These are phyloP conservation scores for Globisporangium splendens DNA, from an alignment of 352 stramenopile genomes.

Conservation along the genomic window DNA sequence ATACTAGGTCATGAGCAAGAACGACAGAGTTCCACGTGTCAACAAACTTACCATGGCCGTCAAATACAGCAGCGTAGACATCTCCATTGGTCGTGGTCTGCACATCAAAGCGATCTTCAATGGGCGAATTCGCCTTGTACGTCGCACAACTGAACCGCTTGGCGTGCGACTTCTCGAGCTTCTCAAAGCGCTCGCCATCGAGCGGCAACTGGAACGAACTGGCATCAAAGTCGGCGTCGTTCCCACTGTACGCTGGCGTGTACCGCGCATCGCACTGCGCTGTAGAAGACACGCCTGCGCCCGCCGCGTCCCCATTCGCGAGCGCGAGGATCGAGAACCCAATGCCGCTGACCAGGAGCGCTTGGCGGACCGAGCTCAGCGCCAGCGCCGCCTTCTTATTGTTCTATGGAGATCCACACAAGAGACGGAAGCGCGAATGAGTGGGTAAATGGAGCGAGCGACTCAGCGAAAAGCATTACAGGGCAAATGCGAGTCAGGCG, in stretches of 20 bases:
- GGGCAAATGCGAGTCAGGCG: too few relatives aligned
- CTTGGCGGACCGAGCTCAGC: constrained; percentile 28
- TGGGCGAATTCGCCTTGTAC: constrained; percentile 69
- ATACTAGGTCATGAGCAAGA: not conserved
- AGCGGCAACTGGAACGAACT: constrained; percentile 47
- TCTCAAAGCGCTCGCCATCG: constrained; percentile 44
- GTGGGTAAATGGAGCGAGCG: not conserved
- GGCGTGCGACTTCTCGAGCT: constrained; percentile 39
- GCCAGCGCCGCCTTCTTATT: constrained; percentile 4
- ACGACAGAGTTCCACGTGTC: not conserved
- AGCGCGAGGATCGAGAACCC: constrained; percentile 46
- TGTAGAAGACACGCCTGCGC: constrained; percentile 13
- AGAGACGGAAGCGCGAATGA: not conserved
- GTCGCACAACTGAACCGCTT: constrained; percentile 51
- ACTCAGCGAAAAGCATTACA: not conserved
- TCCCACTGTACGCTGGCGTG: constrained; percentile 21
- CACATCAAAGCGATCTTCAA: constrained; percentile 84
- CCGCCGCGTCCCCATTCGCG: constrained; percentile 26
- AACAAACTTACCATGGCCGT: constrained; percentile 78
- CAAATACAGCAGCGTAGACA: constrained; percentile 85
- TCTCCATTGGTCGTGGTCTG: constrained; percentile 63
- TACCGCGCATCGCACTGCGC: constrained; percentile 59
- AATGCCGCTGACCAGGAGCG: constrained; percentile 43
- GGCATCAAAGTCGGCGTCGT: constrained; percentile 25
- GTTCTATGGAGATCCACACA: not conserved